These are phyloP conservation scores for Cyclanthera cordifolia DNA, from an alignment of 306 rosid species.

Conservation along the genomic window DNA sequence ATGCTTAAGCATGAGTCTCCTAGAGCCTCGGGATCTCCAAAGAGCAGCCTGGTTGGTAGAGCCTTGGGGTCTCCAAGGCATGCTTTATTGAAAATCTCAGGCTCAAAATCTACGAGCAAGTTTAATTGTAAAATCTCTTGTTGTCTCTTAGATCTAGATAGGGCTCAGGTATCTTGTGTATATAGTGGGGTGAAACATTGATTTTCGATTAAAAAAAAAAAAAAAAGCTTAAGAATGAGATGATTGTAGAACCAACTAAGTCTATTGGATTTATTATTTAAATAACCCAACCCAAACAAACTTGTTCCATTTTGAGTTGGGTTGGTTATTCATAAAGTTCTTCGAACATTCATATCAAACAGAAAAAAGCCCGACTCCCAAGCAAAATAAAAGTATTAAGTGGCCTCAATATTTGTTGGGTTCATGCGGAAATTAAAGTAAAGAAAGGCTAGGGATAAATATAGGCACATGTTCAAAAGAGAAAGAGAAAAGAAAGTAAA, in stretches of 20 bases:
- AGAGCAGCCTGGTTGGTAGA: too few species aligned
- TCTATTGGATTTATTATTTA: background rate
- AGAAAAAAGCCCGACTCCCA: background rate
- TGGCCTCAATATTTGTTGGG: background rate
- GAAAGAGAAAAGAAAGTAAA: background rate
- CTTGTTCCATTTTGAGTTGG: background rate
- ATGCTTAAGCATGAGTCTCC: too few species aligned
- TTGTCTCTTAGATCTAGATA: too few species aligned
- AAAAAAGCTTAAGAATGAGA: background rate
- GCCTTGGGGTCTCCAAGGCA: too few species aligned
- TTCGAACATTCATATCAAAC: background rate
- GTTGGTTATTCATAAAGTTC: too few species aligned
- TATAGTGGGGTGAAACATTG: too few species aligned
- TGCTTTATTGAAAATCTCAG: too few species aligned
- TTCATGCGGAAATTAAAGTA: background rate
- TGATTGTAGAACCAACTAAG: background rate
- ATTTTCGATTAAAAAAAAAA: too few species aligned
- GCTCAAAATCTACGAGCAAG: too few species aligned
- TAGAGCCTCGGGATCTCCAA: too few species aligned
- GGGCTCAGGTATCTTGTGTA: too few species aligned
- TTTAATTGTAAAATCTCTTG: too few species aligned
- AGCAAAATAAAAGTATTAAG: background rate
- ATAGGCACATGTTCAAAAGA: constrained; percentile 2
- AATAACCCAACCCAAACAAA: background rate
- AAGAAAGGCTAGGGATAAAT: background rate